phyloP scores from a whole-genome alignment of 495 filamentous ascomycete species.

The Jackrogersella multiformis region DNA sequence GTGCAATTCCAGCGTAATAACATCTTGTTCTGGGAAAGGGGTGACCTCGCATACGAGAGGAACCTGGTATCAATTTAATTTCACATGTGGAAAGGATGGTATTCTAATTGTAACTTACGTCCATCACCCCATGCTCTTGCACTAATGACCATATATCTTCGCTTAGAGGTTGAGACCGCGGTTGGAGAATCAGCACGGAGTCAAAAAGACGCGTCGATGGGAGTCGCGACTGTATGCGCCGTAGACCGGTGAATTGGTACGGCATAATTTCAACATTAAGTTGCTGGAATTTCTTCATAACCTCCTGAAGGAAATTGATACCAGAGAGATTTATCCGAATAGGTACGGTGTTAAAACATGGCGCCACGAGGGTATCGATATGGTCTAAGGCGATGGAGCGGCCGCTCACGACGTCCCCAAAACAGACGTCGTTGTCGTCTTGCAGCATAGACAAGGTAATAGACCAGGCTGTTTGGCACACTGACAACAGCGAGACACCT shows the following conservation, averaged over 20 bases:
- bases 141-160: conserved; percentile 69
- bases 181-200: conserved; percentile 78
- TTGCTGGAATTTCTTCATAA: conserved; percentile 63
- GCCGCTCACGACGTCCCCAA: conserved; percentile 81
- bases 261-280: conserved; percentile 65
- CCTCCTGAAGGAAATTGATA: conserved; percentile 57
- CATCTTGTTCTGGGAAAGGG: conserved; percentile 57
- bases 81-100: background rate
- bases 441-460: conserved; percentile 63
- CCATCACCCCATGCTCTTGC: conserved; percentile 77
- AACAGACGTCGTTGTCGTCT: conserved; percentile 72
- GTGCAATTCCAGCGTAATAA: conserved; percentile 56
- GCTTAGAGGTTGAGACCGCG: conserved; percentile 60
- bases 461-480: conserved; percentile 77
- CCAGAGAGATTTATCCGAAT: conserved; percentile 66
- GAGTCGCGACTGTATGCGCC: conserved; percentile 64
- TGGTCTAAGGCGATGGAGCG: conserved; percentile 69
- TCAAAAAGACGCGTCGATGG: conserved; percentile 68
- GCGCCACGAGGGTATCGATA: conserved; percentile 77
- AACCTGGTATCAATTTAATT: conserved; percentile 51
- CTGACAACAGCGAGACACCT: conserved; percentile 68
- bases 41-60: conserved; percentile 74
- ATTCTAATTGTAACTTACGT: conserved; percentile 56
- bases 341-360: conserved; percentile 90
- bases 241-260: conserved; percentile 75